phyloP scores from a whole-genome alignment of 768 basidiomycete genomes.

The Psilocybe cubensis region DNA sequence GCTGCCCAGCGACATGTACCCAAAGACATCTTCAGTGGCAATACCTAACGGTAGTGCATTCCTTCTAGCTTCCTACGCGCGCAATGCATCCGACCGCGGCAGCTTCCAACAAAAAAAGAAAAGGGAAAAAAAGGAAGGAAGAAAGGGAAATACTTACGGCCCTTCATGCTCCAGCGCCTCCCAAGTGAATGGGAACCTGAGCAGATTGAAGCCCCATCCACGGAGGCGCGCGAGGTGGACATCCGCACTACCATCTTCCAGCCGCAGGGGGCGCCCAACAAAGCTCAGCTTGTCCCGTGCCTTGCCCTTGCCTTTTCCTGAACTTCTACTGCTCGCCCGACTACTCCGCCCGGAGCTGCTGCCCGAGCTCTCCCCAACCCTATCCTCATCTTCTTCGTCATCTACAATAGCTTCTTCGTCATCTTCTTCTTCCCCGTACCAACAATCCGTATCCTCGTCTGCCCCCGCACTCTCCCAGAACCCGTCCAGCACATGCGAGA shows the following conservation, averaged over 20 bases:
- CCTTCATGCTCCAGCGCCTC: constrained; percentile 93
- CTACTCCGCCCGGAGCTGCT: neutral
- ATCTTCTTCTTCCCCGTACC: constrained; percentile 45
- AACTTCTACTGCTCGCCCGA: neutral
- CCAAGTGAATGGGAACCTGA: constrained; percentile 91
- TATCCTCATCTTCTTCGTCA: neutral
- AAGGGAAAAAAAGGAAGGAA: neutral
- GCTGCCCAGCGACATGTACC: too few relatives aligned
- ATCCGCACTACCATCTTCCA: constrained; percentile 87
- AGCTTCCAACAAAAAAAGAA: too few relatives aligned
- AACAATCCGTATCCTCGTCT: neutral
- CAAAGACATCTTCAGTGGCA: too few relatives aligned
- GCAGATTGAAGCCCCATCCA: constrained; percentile 93
- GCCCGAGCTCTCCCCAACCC: neutral
- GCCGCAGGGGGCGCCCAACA: constrained; percentile 74
- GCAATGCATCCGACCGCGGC: too few relatives aligned
- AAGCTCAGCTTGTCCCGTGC: constrained; percentile 43
- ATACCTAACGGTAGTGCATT: too few relatives aligned
- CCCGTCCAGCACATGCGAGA: constrained; percentile 66
- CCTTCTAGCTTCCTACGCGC: too few relatives aligned
- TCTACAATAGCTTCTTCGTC: constrained; percentile 34
- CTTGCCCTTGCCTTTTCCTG: neutral
- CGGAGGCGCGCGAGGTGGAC: constrained; percentile 82
- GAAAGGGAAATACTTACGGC: constrained; percentile 68
- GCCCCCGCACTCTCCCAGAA: constrained; percentile 79